Base-by-base conservation (phyloP, 163 green algal species). In the Trebouxia gelatinosa region DNA sequence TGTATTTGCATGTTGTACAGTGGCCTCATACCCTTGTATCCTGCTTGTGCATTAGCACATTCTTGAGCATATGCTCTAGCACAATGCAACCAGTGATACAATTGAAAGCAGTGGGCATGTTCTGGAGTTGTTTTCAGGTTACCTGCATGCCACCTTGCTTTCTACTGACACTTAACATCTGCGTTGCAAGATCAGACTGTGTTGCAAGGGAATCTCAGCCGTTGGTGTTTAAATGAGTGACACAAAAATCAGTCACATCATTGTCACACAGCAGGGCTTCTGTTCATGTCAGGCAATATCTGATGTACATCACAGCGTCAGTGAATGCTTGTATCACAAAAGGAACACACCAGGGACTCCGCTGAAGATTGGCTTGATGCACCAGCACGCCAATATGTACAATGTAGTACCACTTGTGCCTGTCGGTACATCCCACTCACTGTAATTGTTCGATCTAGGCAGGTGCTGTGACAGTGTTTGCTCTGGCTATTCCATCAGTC, bases 381-480 rank as follows among this genome's bases (percentile, higher is more conserved):
- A 11, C 13, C 26, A 17, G 57, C 26, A 31, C 57, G 13, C 11
- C 26, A 37, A 32, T 19, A 11, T 19, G 19, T 17, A 29, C 57
- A 37, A 26, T 32, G 26, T 17, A 65, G 21, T 66, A 13, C 43
- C 13, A 13, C 43, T 54, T 54, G 9, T 54, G 43, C 43, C 5
- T 66, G 57, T n/a, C 40, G n/a, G 11, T 78, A 21, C 71, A 78
- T n/a, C n/a, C n/a, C n/a, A n/a, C n/a, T n/a, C n/a, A n/a, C n/a
- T n/a, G n/a, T n/a, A n/a, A n/a, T n/a, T n/a, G n/a, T n/a, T n/a
- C n/a, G n/a, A n/a, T n/a, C n/a, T n/a, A n/a, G n/a, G n/a, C n/a
- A 50, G 46, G 29, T 37, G 71, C 35, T 28, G 71, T 67, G 29
- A 78, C 71, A 7, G 31, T 78, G 5, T 66, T 78, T 66, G 50